Base-by-base conservation (phyloP, 257 asterid species). In the Perilla frutescens region DNA sequence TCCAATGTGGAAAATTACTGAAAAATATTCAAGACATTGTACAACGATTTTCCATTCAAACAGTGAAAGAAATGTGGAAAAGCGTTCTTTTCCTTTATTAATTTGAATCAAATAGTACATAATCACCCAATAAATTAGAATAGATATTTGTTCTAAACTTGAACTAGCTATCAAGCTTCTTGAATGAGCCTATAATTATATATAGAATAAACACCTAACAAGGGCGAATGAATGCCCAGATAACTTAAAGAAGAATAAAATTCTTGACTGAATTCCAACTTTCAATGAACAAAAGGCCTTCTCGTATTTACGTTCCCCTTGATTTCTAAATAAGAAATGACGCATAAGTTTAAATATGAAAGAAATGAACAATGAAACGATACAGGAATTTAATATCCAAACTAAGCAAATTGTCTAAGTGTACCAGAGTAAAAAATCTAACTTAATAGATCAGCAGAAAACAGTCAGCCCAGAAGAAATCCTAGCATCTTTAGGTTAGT, bases 231-330 rank as follows among this genome's bases (percentile, higher is more conserved):
- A 15, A n/a, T 44, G 58, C 9, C 53, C 69, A 55, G 20, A 41
- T 45, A 66, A 62, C 62, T 48, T 62, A 44, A 32, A 44, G 50
- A 66, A 58, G 45, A 37, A 54, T 29, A 8, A 12, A 36, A 36
- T 14, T 48, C 63, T 54, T 43, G 31, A 66, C 39, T 60, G 43
- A 41, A 41, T 48, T 59, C 48, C 54, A 20, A 56, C 9, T 55
- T 58, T 47, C 45, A 57, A 39, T 53, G 65, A 72, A 29, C 43
- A 34, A 39, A 66, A 72, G 67, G 50, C 71, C 73, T 73, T n/a
- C 64, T 45, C 49, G 39, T 55, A 39, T 45, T 32, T 40, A 8
- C 1, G 20, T 69, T 64, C 14, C 51, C 58, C 20, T 51, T 70
- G 59, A 44, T 41, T 71, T 48, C 37, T 8, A 39, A 59, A 51